Evolutionary conservation across 2,329 filamentous ascomycete species (phyloP), one percentile per base, ranked within the genome.

Genomic region (Atkinsonella hypoxylon): DNA sequence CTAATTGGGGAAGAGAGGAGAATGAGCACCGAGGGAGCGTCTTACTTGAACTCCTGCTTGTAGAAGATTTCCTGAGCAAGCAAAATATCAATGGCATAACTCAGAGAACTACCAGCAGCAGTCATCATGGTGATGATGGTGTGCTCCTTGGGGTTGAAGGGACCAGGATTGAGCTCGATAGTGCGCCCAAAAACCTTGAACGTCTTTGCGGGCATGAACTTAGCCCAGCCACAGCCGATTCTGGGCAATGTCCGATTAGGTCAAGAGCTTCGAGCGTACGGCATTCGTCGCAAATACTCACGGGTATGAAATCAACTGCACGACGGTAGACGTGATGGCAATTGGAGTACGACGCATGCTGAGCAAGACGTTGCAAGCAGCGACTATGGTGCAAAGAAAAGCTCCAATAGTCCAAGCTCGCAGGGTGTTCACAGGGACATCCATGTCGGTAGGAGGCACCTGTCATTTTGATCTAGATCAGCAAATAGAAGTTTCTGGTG

Each of bases 341-440:
- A 79, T 73, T 50, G 74, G 72, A 1, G 77, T 71, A 40, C 72
- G 70, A 42, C 74, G 73, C 36, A 73, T 56, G 13, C 62, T 64
- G 38, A 81, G 77, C 10, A 80, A 62, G 60, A 77, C 72, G 61
- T 82, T 81, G 58, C 79, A 65, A 1, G 69, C 75, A 0, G 78
- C 77, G 30, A 78, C 76, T 47, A 79, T 62, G 1, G 79, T 82
- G 54, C 78, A 77, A 51, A 81, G 70, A 40, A 82, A 2, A 49
- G 78, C 56, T 34, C 79, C 79, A 51, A 83, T 76, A 6, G 61
- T 55, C 79, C 79, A 83, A 11, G 78, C 77, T 18, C 79, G 78
- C 51, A 83, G 69, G 3, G 79, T 83, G 61, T 76, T 77, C 51
- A 71, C 67, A 7, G 75, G 71, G 4, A 76, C 59, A n/a, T 78